phyloP scores from a whole-genome alignment of 345 rosid genomes.

The Xanthoceras sorbifolium region DNA sequence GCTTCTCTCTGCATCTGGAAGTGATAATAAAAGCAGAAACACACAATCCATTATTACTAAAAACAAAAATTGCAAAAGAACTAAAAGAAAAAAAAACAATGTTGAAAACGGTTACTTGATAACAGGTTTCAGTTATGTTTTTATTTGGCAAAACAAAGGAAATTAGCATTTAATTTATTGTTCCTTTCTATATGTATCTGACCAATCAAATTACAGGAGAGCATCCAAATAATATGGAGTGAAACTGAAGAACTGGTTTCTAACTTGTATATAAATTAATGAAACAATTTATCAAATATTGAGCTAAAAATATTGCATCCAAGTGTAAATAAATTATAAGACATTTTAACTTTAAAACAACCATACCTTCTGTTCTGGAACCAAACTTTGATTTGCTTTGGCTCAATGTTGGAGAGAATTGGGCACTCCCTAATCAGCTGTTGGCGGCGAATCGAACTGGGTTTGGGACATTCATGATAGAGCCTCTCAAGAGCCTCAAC shows the following conservation, averaged over 20 bases:
- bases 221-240: too few species aligned
- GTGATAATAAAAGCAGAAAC: conserved; percentile 22
- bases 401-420: conserved; percentile 97
- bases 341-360: background rate
- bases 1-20: conserved; percentile 96
- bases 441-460: conserved; percentile 97
- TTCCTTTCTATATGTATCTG: background rate
- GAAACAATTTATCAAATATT: background rate
- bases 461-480: conserved; percentile 98
- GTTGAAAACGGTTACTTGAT: background rate
- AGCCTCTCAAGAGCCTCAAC: conserved; percentile 99
- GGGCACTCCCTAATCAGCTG: conserved; percentile 99
- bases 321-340: background rate
- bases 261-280: background rate
- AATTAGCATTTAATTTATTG: background rate
- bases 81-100: background rate
- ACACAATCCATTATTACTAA: background rate
- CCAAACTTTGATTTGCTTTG: conserved; percentile 99
- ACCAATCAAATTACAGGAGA: background rate
- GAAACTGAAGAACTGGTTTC: background rate
- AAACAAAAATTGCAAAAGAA: background rate
- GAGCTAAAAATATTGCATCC: background rate
- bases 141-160: background rate
- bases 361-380: conserved; percentile 96
- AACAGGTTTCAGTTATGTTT: background rate